Conservation (phyloP, 345 rosid genomes). For the Capsella bursapastoris region DNA sequence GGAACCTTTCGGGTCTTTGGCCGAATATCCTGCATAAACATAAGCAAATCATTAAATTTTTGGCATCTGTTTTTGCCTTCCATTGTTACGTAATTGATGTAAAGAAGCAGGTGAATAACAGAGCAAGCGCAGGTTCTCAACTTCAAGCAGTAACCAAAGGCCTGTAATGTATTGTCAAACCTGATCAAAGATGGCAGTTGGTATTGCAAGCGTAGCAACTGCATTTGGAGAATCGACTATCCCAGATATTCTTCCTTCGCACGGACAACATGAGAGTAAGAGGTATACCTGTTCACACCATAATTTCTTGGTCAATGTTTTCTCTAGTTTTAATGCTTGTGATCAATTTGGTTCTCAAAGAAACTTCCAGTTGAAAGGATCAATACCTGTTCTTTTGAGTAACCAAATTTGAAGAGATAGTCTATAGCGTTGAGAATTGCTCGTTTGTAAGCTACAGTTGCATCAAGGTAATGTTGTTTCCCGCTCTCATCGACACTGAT, state of each 20-base stretch:
- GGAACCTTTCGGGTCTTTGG: constrained; percentile 69
- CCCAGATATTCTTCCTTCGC: constrained; percentile 94
- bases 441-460: constrained; percentile 83
- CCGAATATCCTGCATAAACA: constrained; percentile 67
- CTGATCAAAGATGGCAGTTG: constrained; percentile 86
- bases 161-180: constrained; percentile 37
- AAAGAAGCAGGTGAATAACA: not conserved
- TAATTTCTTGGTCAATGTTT: constrained; percentile 16
- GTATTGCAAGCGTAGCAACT: constrained; percentile 84
- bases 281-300: constrained; percentile 63
- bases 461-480: constrained; percentile 83
- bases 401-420: constrained; percentile 87
- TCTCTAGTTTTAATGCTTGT: constrained; percentile 9
- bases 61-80: not conserved
- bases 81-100: not conserved
- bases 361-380: constrained; percentile 1
- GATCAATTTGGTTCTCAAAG: not conserved
- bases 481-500: constrained; percentile 91
- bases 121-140: no score
- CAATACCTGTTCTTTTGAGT: constrained; percentile 89
- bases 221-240: constrained; percentile 94
- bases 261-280: constrained; percentile 89
- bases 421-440: constrained; percentile 92
- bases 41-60: not conserved
- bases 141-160: not conserved